Conservation (phyloP, 352 stramenopile species). For the Phytophthora europaea region DNA sequence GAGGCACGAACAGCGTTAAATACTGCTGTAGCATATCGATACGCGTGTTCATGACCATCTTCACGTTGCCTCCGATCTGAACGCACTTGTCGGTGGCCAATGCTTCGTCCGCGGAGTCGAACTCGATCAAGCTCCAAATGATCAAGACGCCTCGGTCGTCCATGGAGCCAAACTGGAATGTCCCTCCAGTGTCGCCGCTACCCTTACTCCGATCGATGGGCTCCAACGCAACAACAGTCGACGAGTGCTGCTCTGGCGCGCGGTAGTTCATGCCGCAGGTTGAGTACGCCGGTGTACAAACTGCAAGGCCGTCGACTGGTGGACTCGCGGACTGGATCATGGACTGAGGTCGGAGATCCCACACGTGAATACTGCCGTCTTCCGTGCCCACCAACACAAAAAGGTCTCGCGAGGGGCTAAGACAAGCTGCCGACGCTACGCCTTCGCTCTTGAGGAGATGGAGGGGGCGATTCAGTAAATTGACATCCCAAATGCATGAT, state of each 20-base stretch:
- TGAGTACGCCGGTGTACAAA: constrained; percentile 66
- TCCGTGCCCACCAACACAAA: constrained; percentile 66
- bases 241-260: constrained; percentile 51
- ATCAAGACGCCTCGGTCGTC: constrained; percentile 76
- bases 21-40: constrained; percentile 72
- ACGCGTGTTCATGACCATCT: constrained; percentile 69
- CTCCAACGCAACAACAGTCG: constrained; percentile 59
- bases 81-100: constrained; percentile 67
- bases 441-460: constrained; percentile 67
- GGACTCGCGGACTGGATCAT: constrained; percentile 28
- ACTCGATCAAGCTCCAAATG: constrained; percentile 80
- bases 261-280: constrained; percentile 63
- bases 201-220: constrained; percentile 33
- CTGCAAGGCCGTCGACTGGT: constrained; percentile 33
- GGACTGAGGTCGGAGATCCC: constrained; percentile 60
- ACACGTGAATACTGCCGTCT: constrained; percentile 74
- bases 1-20: constrained; percentile 20
- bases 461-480: constrained; percentile 51
- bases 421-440: constrained; percentile 41
- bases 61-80: constrained; percentile 69
- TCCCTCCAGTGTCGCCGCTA: constrained; percentile 24
- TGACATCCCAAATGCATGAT: constrained; percentile 76
- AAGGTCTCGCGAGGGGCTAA: constrained; percentile 64
- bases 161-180: constrained; percentile 80
- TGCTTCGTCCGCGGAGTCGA: constrained; percentile 51